phyloP scores from a whole-genome alignment of 805 yeast species.

The Brettanomyces sp. region DNA sequence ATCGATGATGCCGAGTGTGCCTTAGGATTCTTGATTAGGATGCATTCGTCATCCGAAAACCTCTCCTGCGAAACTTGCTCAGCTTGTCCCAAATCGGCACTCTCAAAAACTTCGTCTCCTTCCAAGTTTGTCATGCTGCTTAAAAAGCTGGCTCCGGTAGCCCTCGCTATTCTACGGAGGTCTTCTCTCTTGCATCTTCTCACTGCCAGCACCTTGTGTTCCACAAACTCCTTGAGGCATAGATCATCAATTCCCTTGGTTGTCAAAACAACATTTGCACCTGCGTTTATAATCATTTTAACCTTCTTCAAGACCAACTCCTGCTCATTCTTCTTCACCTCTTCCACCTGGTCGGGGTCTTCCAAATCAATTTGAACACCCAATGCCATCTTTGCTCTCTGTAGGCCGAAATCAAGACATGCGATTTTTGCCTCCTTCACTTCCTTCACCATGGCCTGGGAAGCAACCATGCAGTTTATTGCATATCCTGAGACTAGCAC shows the following conservation, averaged over 20 bases:
- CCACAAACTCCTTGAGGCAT: constrained; percentile 84
- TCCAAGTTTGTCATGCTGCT: constrained; percentile 86
- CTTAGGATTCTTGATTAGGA: constrained; percentile 78
- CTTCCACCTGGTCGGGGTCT: constrained; percentile 88
- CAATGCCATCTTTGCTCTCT: constrained; percentile 94
- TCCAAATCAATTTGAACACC: constrained; percentile 96
- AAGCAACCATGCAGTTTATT: constrained; percentile 90
- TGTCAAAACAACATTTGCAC: constrained; percentile 88
- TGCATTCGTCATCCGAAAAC: constrained; percentile 95
- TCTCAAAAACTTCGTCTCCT: constrained; percentile 88
- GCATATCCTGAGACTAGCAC: constrained; percentile 89
- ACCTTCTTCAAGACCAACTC: constrained; percentile 80
- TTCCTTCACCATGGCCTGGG: constrained; percentile 87
- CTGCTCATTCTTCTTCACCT: constrained; percentile 79
- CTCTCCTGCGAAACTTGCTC: constrained; percentile 85
- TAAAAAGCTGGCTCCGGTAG: constrained; percentile 92
- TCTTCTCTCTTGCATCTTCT: constrained; percentile 97
- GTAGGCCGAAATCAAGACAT: constrained; percentile 82
- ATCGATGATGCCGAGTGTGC: constrained; percentile 89
- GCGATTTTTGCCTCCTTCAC: constrained; percentile 73
- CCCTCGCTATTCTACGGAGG: constrained; percentile 90
- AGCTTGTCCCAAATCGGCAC: constrained; percentile 79
- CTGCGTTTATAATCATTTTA: constrained; percentile 70
- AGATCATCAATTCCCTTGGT: constrained; percentile 94
- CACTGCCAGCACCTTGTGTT: constrained; percentile 88